phyloP scores from a whole-genome alignment of 2,329 filamentous ascomycete species.

The Pyrenophora teres region DNA sequence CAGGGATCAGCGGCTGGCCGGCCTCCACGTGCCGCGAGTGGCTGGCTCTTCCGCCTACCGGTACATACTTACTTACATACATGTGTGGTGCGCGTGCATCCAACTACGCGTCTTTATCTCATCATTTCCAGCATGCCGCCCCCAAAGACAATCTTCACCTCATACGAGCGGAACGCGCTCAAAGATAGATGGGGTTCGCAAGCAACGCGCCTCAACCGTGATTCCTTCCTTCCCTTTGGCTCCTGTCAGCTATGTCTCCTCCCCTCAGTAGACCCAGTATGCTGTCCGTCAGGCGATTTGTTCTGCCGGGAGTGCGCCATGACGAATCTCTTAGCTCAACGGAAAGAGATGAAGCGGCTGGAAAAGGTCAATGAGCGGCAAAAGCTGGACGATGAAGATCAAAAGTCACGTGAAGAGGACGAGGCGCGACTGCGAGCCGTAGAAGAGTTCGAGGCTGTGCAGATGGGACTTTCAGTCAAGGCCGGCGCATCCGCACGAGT shows the following conservation, averaged over 20 bases:
- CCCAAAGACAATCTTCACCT: slow-evolving; percentile 74
- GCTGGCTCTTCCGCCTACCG: slow-evolving; percentile 7
- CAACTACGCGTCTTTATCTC: neutral
- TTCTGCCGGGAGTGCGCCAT: slow-evolving; percentile 96
- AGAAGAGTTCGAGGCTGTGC: slow-evolving; percentile 81
- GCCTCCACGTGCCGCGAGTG: slow-evolving; percentile 12
- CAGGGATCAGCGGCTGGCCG: slow-evolving; percentile 20
- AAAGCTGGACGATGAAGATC: slow-evolving; percentile 65
- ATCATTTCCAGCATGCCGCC: slow-evolving; percentile 26
- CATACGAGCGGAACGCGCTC: slow-evolving; percentile 83
- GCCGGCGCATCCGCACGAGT: slow-evolving; percentile 43
- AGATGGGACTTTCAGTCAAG: slow-evolving; percentile 64
- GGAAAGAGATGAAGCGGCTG: slow-evolving; percentile 84
- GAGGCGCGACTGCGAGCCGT: slow-evolving; percentile 74
- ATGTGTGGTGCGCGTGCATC: neutral
- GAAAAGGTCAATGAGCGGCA: slow-evolving; percentile 69
- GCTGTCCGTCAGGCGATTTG: slow-evolving; percentile 78
- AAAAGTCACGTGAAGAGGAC: slow-evolving; percentile 64
- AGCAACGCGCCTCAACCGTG: slow-evolving; percentile 81
- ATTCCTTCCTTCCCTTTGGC: slow-evolving; percentile 90
- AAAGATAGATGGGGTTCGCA: slow-evolving; percentile 81
- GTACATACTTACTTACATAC: too few species aligned
- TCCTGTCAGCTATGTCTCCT: slow-evolving; percentile 87
- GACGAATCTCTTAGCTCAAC: slow-evolving; percentile 85
- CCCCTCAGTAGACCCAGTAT: slow-evolving; percentile 78